Base-by-base conservation (phyloP, 2,329 filamentous ascomycete genomes). In the Leptosphaerulina australis region DNA sequence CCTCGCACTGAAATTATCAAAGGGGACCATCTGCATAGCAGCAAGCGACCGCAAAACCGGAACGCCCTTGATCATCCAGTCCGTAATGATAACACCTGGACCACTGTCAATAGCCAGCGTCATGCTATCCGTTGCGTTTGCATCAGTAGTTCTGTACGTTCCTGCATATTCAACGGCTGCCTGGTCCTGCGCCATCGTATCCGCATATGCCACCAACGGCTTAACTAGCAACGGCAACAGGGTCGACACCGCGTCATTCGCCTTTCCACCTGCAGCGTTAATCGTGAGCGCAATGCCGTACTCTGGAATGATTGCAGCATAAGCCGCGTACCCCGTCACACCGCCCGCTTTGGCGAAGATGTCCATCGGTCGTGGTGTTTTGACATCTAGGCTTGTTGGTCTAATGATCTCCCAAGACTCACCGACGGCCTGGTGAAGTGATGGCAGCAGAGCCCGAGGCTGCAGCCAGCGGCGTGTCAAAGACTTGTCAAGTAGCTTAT, bases 331-430 rank as follows among this genome's bases (percentile, higher is more conserved):
- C 0, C 64, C 64, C 0, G 55, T 41, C 4, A 68, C 58, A 7
- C 60, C 61, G 4, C 62, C 64, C 2, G 58, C 46, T 41, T 68
- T 68, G 0, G 64, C 62, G 28, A 60, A 67, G 1, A 68, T 41
- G 9, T 64, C 58, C 7, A 68, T 60, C 4, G 60, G 53, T 9
- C 66, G 62, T 6, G 45, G 43, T 9, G 54, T 58, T 8, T 40
- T 40, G 1, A 64, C 31, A 6, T 53, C 39, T 2, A 67, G 25
- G 29, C 61, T 53, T 4, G 53, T 45, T 1, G 62, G 57, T 10
- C 63, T 51, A n/a, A 64, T 35, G 5, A 67, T 67, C 21, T 67
- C 66, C 66, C 64, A 68, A 4, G 64, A 62, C 8, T 60, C 58
- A 4, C 64, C 64, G 12, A 67, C 59, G 6, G 56, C 47, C 40